These are phyloP conservation scores for Fusarium sp. DNA, from an alignment of 2,329 filamentous ascomycete genomes.

Conservation along the genomic window DNA sequence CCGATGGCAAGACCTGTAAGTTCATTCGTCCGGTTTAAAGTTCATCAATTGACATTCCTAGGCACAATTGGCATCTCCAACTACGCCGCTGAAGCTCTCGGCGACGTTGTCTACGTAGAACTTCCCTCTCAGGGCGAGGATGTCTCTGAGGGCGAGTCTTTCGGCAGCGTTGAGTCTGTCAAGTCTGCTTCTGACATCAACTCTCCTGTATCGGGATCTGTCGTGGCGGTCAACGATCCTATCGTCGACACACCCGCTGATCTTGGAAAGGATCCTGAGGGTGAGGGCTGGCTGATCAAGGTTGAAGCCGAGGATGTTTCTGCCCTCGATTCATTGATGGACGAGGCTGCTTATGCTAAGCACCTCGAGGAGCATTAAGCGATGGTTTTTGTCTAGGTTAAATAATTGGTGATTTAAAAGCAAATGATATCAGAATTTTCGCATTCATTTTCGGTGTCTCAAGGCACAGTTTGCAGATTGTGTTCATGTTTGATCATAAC, in stretches of 20 bases:
- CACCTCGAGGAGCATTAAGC: slow-evolving; percentile 34
- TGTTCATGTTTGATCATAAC: too few species aligned
- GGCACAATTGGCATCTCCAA: slow-evolving; percentile 82
- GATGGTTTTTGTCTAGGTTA: neutral
- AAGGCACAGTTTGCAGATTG: neutral
- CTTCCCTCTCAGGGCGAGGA: slow-evolving; percentile 76
- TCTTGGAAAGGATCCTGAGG: slow-evolving; percentile 81
- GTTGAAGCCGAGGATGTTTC: slow-evolving; percentile 72
- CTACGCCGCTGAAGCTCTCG: slow-evolving; percentile 85
- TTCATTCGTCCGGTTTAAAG: neutral
- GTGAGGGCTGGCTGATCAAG: slow-evolving; percentile 84
- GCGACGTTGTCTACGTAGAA: slow-evolving; percentile 92
- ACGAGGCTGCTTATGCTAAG: slow-evolving; percentile 70
- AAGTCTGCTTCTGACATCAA: slow-evolving; percentile 93
- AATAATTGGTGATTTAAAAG: slow-evolving; percentile 33
- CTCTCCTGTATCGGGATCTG: slow-evolving; percentile 78
- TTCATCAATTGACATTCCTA: slow-evolving; percentile 37
- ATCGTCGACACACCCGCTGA: slow-evolving; percentile 44
- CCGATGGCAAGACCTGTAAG: slow-evolving; percentile 68
- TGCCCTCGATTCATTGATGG: slow-evolving; percentile 75
- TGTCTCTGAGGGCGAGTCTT: slow-evolving; percentile 76
- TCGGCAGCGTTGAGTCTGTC: slow-evolving; percentile 91
- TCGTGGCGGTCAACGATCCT: slow-evolving; percentile 74
- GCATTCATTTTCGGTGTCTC: neutral
- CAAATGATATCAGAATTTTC: slow-evolving; percentile 30